Conservation (phyloP, 768 basidiomycete species). For the Leccinum longicurvipes region DNA sequence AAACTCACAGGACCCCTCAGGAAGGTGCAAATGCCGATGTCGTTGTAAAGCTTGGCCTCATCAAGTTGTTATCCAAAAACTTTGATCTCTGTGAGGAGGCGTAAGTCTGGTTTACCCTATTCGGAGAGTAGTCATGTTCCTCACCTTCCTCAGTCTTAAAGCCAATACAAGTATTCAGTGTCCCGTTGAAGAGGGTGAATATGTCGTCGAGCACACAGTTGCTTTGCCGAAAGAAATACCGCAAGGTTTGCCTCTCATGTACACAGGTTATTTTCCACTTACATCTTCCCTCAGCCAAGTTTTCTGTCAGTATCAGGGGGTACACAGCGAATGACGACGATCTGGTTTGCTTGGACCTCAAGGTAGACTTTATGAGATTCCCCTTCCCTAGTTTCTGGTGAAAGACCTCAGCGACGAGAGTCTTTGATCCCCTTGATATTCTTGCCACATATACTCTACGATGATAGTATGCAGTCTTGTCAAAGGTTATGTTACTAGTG, state of each 20-base stretch:
- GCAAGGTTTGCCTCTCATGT: conserved; percentile 42
- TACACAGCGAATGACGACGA: conserved; percentile 71
- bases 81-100: conserved; percentile 95
- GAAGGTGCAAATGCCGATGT: conserved; percentile 92
- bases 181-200: conserved; percentile 70
- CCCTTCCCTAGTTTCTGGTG: conserved; percentile 29
- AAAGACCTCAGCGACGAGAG: conserved; percentile 9
- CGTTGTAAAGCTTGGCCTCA: conserved; percentile 85
- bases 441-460: conserved; percentile 6
- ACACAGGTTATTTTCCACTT: neutral
- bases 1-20: conserved; percentile 39
- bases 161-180: conserved; percentile 79
- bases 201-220: conserved; percentile 80
- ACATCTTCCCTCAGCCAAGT: conserved; percentile 63
- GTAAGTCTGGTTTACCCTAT: conserved; percentile 48
- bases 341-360: conserved; percentile 77
- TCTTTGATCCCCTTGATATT: neutral
- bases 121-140: neutral
- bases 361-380: conserved; percentile 66
- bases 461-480: neutral
- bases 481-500: neutral
- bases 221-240: conserved; percentile 91
- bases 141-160: conserved; percentile 48
- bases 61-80: conserved; percentile 79
- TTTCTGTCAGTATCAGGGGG: conserved; percentile 63